Percentiles rank a stretch among this genome's conserved stretches.
Conservation (phyloP, 176 grass and related monocot species). For the Hordeum vulgare region DNA sequence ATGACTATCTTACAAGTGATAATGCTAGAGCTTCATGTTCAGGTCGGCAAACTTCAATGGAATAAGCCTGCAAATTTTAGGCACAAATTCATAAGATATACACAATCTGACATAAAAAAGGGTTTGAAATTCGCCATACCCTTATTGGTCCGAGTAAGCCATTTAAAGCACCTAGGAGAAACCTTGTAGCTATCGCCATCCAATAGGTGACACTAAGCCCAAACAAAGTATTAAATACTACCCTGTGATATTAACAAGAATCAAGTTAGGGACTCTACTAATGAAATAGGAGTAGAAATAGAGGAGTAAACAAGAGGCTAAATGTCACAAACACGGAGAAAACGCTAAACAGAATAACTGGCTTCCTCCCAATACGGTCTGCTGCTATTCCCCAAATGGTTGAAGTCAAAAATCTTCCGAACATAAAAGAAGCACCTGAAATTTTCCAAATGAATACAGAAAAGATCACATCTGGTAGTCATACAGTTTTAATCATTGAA, state of each 20-base stretch:
- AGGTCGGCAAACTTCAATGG: constrained; percentile 69
- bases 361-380: constrained; percentile 83
- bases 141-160: constrained; percentile 88
- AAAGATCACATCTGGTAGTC: constrained; percentile 20
- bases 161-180: constrained; percentile 76
- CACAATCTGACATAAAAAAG: background rate
- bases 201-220: constrained; percentile 80
- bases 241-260: constrained; percentile 41
- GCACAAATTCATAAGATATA: background rate
- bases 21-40: constrained; percentile 80
- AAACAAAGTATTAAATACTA: constrained; percentile 86
- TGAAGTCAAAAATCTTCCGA: constrained; percentile 87
- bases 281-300: background rate
- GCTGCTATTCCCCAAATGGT: constrained; percentile 75
- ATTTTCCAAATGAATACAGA: constrained; percentile 16
- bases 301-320: constrained; percentile 1
- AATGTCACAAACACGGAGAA: constrained; percentile 76
- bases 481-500: background rate
- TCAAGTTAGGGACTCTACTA: background rate
- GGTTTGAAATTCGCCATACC: constrained; percentile 24
- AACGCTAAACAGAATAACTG: constrained; percentile 68
- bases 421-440: constrained; percentile 95
- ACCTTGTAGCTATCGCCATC: constrained; percentile 90
- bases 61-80: constrained; percentile 58
- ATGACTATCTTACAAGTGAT: constrained; percentile 62